Conservation (phyloP, 257 asterid species). For the Datura wrightii region DNA sequence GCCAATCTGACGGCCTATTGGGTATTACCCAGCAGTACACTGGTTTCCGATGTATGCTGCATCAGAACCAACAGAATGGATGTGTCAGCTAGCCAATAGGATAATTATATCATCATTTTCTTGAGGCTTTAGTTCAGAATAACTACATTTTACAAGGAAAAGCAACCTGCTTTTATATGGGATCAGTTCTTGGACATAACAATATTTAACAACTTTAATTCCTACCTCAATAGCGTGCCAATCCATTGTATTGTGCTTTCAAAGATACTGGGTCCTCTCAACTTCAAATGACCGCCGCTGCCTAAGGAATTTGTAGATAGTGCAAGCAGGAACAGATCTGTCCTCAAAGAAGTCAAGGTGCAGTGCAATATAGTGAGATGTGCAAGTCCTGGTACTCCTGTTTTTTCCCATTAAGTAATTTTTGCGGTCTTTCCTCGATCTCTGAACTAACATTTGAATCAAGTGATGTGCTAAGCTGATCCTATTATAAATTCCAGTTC, state of each 20-base stretch:
- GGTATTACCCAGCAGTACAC: conserved; percentile 70
- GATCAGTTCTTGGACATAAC: background rate
- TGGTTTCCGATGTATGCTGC: conserved; percentile 83
- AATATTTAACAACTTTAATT: background rate
- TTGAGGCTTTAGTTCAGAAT: background rate
- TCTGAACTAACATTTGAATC: conserved; percentile 65
- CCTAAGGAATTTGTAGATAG: conserved; percentile 90
- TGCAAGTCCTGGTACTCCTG: conserved; percentile 91
- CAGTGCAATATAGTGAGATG: conserved; percentile 67
- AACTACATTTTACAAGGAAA: background rate
- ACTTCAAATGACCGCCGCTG: conserved; percentile 95
- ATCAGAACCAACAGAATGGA: conserved; percentile 80
- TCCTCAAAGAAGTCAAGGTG: conserved; percentile 90
- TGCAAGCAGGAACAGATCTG: conserved; percentile 90
- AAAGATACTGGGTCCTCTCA: conserved; percentile 86
- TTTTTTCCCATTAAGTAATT: conserved; percentile 86
- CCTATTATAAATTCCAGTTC: conserved; percentile 50
- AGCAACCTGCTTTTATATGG: background rate
- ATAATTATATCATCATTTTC: conserved; percentile 30
- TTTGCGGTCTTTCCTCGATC: conserved; percentile 86
- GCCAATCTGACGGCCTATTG: conserved; percentile 84
- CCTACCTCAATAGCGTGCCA: conserved; percentile 95
- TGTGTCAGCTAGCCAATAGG: conserved; percentile 85
- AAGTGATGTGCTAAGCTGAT: conserved; percentile 77
- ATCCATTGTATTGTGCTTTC: conserved; percentile 89